Conservation (phyloP, 1,139 yeast species). For the Hansenula lynferdii region DNA sequence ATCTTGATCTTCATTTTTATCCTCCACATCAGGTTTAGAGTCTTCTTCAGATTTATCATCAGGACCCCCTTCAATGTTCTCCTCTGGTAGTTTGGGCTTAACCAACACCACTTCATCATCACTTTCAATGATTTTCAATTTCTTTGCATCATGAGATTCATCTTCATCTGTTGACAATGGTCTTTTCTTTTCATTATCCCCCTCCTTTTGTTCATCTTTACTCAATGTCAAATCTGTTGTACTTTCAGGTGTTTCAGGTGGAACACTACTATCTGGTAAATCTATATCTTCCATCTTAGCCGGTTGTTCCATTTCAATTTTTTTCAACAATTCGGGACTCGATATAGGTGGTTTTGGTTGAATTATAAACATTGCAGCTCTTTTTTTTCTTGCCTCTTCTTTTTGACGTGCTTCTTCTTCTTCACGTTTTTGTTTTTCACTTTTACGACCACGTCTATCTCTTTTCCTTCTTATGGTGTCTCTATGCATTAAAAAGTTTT, state of each 20-base stretch:
- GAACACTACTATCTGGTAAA: not conserved
- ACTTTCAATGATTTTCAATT: not conserved
- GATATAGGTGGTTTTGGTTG: not conserved
- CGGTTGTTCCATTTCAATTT: conserved; percentile 1
- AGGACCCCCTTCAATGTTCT: conserved; percentile 2
- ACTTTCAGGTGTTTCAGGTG: not conserved
- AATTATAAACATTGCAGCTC: conserved; percentile 7
- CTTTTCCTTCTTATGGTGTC: conserved; percentile 33
- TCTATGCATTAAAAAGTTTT: conserved; percentile 33
- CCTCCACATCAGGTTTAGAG: not conserved
- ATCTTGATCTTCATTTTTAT: not conserved
- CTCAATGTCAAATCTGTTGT: not conserved
- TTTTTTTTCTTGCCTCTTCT: conserved; percentile 13
- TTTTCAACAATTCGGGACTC: conserved; percentile 8
- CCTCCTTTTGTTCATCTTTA: conserved; percentile 4
- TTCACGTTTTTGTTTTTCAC: conserved; percentile 21
- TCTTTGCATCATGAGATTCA: not conserved
- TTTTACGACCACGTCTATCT: conserved; percentile 24
- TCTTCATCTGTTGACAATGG: not conserved
- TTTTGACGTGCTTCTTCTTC: conserved; percentile 19
- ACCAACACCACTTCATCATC: not conserved
- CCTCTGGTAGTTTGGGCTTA: not conserved
- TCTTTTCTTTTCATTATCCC: conserved; percentile 3
- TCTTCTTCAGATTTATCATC: conserved; percentile 4
- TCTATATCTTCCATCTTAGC: not conserved